Evolutionary conservation across 2,329 filamentous ascomycete genomes (phyloP), one percentile per base, ranked within the genome.

Genomic region (Colletotrichum coccodes): DNA sequence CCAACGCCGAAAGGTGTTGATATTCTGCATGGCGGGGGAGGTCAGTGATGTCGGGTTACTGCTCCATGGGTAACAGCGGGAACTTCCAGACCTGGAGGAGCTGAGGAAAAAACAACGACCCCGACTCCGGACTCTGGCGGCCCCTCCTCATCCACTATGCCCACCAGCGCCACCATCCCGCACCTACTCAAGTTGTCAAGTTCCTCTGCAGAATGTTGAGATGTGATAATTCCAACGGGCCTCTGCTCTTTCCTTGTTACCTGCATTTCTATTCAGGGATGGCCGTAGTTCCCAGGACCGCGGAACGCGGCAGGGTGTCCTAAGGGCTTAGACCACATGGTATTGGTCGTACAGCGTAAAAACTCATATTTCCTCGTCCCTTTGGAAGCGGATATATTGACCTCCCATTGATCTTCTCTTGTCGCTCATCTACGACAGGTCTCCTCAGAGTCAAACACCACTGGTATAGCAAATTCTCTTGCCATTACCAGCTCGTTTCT

Each of bases 261-360:
- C 12, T 44, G 49, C 34, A 26, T 34, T 40, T 56, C 26, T 16
- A 36, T 30, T 32, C 60, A 53, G 44, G 60, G 34, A 52, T 56
- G 26, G 4, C 16, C 16, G 56, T 49, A 34, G 49, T 65, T 60
- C 56, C 54, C 66, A 65, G 61, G 38, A 60, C 61, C 66, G 66
- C 66, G 66, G 62, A 69, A 69, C 54, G 49, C 66, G 66, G 66
- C 28, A 42, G 34, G 40, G 21, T 42, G 53, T 49, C 61, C 61
- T 38, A 38, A 28, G 40, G 53, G 54, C 42, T 54, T 49, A 44
- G 47, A 50, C 34, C 50, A 49, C 28, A 23, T 21, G 32, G 21
- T 38, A 9, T 36, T 21, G 32, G 16, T 46, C 44, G 47, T 21
- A 56, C 21, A 14, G 26, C 23, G 54, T 40, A 36, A 46, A 47